These are phyloP conservation scores for Digitaria exilis DNA, from an alignment of 202 grass and related monocot genomes.

Conservation along the genomic window DNA sequence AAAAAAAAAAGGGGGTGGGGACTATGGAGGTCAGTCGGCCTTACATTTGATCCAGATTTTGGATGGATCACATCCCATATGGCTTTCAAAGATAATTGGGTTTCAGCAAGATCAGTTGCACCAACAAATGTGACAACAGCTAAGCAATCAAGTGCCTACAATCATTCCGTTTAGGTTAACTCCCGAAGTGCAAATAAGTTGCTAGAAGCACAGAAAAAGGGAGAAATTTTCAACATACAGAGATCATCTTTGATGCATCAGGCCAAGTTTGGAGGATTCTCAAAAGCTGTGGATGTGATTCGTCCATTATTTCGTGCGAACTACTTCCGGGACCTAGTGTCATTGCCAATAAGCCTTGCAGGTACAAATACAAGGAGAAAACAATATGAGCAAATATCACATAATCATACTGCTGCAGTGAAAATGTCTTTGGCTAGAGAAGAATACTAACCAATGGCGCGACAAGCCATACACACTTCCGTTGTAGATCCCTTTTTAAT, in stretches of 20 bases:
- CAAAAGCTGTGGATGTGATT: slow-evolving; percentile 63
- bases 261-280: slow-evolving; percentile 66
- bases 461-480: slow-evolving; percentile 71
- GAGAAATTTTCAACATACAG: slow-evolving; percentile 42
- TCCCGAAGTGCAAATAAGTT: neutral
- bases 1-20: neutral
- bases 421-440: neutral
- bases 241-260: slow-evolving; percentile 68
- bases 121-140: slow-evolving; percentile 78
- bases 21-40: slow-evolving; percentile 17
- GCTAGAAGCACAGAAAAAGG: neutral
- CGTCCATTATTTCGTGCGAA: slow-evolving; percentile 74
- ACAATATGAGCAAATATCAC: neutral
- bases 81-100: slow-evolving; percentile 65
- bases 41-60: slow-evolving; percentile 87
- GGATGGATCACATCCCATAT: slow-evolving; percentile 96
- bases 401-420: neutral
- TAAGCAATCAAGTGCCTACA: slow-evolving; percentile 79
- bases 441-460: slow-evolving; percentile 60
- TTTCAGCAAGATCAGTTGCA: slow-evolving; percentile 86
- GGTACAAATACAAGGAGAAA: neutral
- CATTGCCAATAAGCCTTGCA: slow-evolving; percentile 65
- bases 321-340: slow-evolving; percentile 67
- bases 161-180: slow-evolving; percentile 23
- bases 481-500: slow-evolving; percentile 81